Evolutionary conservation across 371 early-diverging fungal species (phyloP), one percentile per base, ranked within the genome.

Genomic region (Mucor velutinosus): DNA sequence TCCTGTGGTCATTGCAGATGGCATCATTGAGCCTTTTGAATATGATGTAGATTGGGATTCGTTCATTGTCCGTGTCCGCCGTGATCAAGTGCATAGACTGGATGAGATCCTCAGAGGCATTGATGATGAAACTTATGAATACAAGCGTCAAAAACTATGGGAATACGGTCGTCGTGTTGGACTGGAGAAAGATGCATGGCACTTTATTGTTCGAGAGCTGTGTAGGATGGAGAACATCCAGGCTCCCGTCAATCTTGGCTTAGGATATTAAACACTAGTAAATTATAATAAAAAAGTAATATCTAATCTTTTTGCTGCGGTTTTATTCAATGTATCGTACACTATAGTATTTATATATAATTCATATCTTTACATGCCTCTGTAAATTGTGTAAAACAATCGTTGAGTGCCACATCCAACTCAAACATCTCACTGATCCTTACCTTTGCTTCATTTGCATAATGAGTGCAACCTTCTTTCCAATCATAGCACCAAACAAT

Each of bases 381-480:
- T 72, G 35, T 61, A 33, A 23, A 17, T 25, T 55, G 29, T 27
- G 30, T 41, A 21, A 62, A 19, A 45, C 12, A 45, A 19, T 49
- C 17, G 10, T 43, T 43, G 15, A 43, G 43, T 43, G 4, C 5
- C 15, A 14, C 14, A 43, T 43, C 43, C 6, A 43, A 5, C 15
- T 43, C 15, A 1, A 39, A 29, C 17, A n/a, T 25, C 2, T n/a
- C 33, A 30, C 15, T 32, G 21, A 55, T 17, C 15, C 12, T 43
- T 82, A 86, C 87, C 87, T 78, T 43, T 82, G 75, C 71, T 87
- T 87, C 83, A 87, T 84, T 69, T 87, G 84, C 82, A 87, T 80
- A 70, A 87, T 82, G 51, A 85, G 69, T n/a, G 77, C 82, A 56
- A 85, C 84, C 74, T 87, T 87, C 70, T 82, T 85, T 33, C 76